Conservation (phyloP, 2,329 filamentous ascomycete species). For the Beauveria caledonica region DNA sequence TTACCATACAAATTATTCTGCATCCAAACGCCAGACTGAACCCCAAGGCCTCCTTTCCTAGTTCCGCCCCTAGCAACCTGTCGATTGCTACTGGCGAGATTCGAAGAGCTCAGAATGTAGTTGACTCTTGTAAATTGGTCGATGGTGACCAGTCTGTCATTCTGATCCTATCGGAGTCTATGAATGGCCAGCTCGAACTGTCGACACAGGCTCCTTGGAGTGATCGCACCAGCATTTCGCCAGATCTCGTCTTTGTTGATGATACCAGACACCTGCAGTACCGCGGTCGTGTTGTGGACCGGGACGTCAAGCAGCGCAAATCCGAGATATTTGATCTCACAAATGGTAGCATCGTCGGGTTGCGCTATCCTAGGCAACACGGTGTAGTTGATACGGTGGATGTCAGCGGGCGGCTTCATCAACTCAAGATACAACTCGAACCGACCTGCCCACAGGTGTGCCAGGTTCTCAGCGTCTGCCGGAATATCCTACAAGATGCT, state of each 20-base stretch:
- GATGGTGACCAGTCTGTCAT: conserved; percentile 62
- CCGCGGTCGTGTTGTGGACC: conserved; percentile 40
- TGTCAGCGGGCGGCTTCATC: conserved; percentile 52
- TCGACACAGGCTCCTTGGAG: conserved; percentile 72
- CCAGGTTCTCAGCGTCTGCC: conserved; percentile 52
- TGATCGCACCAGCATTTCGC: conserved; percentile 54
- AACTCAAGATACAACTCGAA: conserved; percentile 58
- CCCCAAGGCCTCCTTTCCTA: neutral
- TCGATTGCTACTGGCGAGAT: conserved; percentile 33
- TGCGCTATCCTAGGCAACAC: conserved; percentile 49
- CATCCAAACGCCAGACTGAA: conserved; percentile 12
- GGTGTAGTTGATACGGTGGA: conserved; percentile 62
- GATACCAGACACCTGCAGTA: conserved; percentile 54
- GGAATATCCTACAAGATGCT: conserved; percentile 52
- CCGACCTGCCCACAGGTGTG: conserved; percentile 55
- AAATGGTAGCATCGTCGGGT: conserved; percentile 40
- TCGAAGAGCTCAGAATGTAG: conserved; percentile 56
- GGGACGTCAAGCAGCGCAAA: conserved; percentile 41
- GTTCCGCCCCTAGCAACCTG: neutral
- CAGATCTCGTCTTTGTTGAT: conserved; percentile 52
- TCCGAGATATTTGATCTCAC: conserved; percentile 37
- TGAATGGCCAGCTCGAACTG: conserved; percentile 55
- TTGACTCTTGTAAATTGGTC: conserved; percentile 63
- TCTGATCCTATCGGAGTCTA: conserved; percentile 58
- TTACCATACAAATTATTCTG: conserved; percentile 50